phyloP scores from a whole-genome alignment of 768 basidiomycete species.

The Lentinus brumalis region DNA sequence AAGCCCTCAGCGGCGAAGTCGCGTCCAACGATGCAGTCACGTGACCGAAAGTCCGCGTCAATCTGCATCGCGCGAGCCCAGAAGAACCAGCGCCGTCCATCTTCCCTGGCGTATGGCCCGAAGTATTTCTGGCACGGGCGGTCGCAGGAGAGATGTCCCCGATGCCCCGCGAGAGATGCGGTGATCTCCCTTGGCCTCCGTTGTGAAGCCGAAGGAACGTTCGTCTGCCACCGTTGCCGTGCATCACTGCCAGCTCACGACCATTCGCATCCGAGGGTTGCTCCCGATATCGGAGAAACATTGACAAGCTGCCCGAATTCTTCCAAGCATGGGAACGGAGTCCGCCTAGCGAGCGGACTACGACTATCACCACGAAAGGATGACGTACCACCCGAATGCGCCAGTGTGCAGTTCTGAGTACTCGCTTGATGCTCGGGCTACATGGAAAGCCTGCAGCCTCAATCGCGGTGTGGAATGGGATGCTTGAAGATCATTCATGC shows the following conservation, averaged over 20 bases:
- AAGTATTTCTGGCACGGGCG: not conserved
- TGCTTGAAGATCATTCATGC: too few relatives aligned
- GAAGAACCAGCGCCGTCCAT: not conserved
- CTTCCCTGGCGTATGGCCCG: not conserved
- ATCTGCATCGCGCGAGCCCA: not conserved
- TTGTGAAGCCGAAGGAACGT: not conserved
- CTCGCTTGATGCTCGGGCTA: too few relatives aligned
- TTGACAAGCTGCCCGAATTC: not conserved
- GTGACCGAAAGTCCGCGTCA: not conserved
- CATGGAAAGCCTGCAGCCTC: too few relatives aligned
- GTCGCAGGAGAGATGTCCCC: not conserved
- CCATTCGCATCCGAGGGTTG: not conserved
- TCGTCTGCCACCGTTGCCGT: not conserved
- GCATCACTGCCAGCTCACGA: not conserved
- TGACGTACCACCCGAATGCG: too few relatives aligned
- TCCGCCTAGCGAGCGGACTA: not conserved
- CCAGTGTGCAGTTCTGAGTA: too few relatives aligned
- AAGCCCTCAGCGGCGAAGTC: slow-evolving; percentile 29
- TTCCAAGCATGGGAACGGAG: not conserved
- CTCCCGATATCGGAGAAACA: not conserved
- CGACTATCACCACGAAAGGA: not conserved
- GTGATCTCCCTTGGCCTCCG: not conserved
- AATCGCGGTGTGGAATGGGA: too few relatives aligned
- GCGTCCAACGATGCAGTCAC: not conserved
- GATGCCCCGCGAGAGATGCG: not conserved